Percentiles rank a stretch among this genome's conserved stretches.
phyloP scores from a whole-genome alignment of 2,329 filamentous ascomycete genomes.

The Blastomyces percursus region DNA sequence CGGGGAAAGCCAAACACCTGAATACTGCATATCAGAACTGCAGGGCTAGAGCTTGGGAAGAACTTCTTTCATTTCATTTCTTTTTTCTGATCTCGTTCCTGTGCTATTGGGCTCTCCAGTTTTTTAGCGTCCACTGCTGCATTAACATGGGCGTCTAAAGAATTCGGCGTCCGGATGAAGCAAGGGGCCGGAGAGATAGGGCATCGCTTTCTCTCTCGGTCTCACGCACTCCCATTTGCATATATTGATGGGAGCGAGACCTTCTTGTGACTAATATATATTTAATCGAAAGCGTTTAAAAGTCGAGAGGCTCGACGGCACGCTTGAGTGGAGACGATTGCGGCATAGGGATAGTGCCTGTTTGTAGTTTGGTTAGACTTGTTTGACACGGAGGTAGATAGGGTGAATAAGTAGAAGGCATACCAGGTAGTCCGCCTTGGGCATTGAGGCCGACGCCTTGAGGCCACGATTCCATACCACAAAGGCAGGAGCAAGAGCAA shows the following conservation, averaged over 20 bases:
- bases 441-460: slow-evolving; percentile 14
- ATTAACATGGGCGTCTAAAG: background rate
- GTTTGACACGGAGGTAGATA: background rate
- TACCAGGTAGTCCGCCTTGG: slow-evolving; percentile 16
- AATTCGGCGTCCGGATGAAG: background rate
- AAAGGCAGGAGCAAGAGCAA: slow-evolving; percentile 19
- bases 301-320: slow-evolving; percentile 5
- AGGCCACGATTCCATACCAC: slow-evolving; percentile 16
- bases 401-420: slow-evolving; percentile 2
- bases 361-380: background rate
- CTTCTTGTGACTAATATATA: background rate
- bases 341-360: slow-evolving; percentile 13
- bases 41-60: background rate
- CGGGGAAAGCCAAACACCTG: no score
- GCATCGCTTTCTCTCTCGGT: background rate
- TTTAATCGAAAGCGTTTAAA: background rate
- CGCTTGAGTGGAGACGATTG: slow-evolving; percentile 6
- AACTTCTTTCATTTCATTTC: background rate
- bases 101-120: background rate
- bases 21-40: background rate
- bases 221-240: background rate
- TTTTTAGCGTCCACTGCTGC: background rate
- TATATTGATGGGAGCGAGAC: background rate
- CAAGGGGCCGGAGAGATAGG: background rate
- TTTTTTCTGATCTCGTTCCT: background rate